Evolutionary conservation across 2,329 filamentous ascomycete genomes (phyloP).

Genomic region (Plenodomus biglobosus): DNA sequence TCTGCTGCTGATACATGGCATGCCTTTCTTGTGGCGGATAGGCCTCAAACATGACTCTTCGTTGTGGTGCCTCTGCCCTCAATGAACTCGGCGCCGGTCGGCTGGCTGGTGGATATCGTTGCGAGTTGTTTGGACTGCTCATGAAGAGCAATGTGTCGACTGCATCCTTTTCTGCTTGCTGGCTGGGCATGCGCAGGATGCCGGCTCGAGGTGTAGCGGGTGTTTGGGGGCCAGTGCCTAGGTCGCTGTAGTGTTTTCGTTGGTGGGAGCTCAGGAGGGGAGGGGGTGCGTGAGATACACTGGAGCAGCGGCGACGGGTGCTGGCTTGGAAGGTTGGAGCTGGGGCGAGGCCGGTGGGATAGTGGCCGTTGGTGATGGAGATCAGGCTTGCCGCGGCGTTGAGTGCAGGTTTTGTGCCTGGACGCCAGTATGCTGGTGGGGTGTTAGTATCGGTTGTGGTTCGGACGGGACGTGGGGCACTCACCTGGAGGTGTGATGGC

Average conservation of each 20-base stretch:
- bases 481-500: constrained; percentile 28
- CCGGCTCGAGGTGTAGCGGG: constrained; percentile 45
- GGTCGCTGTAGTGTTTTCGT: constrained; percentile 38
- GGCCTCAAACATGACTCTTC: constrained; percentile 43
- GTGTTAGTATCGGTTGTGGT: not conserved
- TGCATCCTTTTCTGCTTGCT: constrained; percentile 75
- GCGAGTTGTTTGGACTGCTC: constrained; percentile 74
- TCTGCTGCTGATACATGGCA: constrained; percentile 23
- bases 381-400: constrained; percentile 33
- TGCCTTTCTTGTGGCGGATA: constrained; percentile 31
- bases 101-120: constrained; percentile 26
- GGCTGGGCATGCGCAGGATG: constrained; percentile 68
- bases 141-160: constrained; percentile 79
- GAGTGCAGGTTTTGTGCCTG: constrained; percentile 28
- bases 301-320: constrained; percentile 43
- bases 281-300: constrained; percentile 35
- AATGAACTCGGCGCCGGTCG: constrained; percentile 35
- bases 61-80: constrained; percentile 30
- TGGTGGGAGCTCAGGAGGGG: constrained; percentile 31
- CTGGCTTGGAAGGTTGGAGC: constrained; percentile 36
- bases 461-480: constrained; percentile 1
- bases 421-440: constrained; percentile 29
- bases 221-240: constrained; percentile 29
- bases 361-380: constrained; percentile 28
- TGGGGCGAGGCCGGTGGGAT: constrained; percentile 33